These are phyloP conservation scores for Fusarium sp. DNA, from an alignment of 2,329 filamentous ascomycete species.

Conservation along the genomic window DNA sequence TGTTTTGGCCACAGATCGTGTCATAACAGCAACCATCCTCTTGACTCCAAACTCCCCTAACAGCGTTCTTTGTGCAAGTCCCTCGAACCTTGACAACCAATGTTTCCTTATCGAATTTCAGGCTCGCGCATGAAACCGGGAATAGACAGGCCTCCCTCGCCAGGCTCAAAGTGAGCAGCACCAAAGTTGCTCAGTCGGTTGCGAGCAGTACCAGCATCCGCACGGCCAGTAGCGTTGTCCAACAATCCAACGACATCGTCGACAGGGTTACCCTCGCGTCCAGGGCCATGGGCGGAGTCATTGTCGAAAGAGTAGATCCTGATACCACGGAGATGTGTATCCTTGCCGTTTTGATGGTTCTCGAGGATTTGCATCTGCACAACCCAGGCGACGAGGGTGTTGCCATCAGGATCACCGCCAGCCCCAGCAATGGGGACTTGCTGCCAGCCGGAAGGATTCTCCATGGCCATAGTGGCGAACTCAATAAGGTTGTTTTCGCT, in stretches of 20 bases:
- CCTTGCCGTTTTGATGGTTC: conserved; percentile 99
- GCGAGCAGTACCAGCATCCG: conserved; percentile 12
- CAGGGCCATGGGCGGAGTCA: conserved; percentile 59
- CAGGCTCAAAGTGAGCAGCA: conserved; percentile 49
- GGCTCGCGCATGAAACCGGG: conserved; percentile 60
- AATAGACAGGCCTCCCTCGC: conserved; percentile 53
- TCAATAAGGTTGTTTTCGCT: conserved; percentile 92
- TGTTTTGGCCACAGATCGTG: conserved; percentile 6
- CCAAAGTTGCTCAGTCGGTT: conserved; percentile 49
- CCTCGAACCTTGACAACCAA: background rate
- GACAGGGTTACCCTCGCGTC: conserved; percentile 52
- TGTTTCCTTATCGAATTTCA: conserved; percentile 53
- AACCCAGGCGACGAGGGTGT: conserved; percentile 86
- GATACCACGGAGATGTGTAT: conserved; percentile 94
- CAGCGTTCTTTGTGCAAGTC: conserved; percentile 1
- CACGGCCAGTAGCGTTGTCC: conserved; percentile 31
- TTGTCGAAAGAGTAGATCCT: conserved; percentile 80
- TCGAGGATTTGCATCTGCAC: conserved; percentile 92
- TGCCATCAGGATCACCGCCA: conserved; percentile 72
- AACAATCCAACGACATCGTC: conserved; percentile 49
- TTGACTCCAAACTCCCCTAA: conserved; percentile 24
- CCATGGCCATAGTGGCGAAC: conserved; percentile 83
- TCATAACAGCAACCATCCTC: conserved; percentile 22
- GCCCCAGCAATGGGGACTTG: conserved; percentile 75
- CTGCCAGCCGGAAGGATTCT: conserved; percentile 88